phyloP scores from a whole-genome alignment of 345 rosid species.

The Camelina neglecta region DNA sequence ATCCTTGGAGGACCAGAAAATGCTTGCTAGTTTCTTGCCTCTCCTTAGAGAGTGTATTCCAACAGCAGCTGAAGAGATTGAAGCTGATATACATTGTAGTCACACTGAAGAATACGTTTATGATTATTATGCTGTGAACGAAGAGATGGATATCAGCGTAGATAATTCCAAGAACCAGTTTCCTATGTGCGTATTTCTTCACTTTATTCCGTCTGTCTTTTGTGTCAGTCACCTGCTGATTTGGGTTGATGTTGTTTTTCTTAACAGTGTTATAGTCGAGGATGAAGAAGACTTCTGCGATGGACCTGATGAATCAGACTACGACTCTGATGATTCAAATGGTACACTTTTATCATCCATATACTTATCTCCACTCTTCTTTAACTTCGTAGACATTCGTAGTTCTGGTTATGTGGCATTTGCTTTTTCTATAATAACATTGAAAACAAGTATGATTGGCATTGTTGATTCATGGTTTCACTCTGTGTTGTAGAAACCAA shows the following conservation, averaged over 20 bases:
- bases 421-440: not conserved
- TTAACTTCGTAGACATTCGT: not conserved
- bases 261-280: slow-evolving; percentile 73
- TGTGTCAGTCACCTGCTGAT: slow-evolving; percentile 13
- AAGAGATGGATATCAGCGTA: slow-evolving; percentile 49
- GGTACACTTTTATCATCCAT: slow-evolving; percentile 50
- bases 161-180: slow-evolving; percentile 46
- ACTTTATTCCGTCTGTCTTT: not conserved
- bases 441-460: slow-evolving; percentile 2
- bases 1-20: slow-evolving; percentile 70
- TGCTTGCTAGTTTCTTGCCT: slow-evolving; percentile 75
- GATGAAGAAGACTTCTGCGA: slow-evolving; percentile 81
- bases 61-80: slow-evolving; percentile 77
- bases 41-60: slow-evolving; percentile 77
- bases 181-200: slow-evolving; percentile 63
- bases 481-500: not conserved
- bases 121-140: slow-evolving; percentile 71
- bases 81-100: slow-evolving; percentile 56
- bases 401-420: not conserved
- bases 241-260: not conserved
- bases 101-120: slow-evolving; percentile 71
- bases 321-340: slow-evolving; percentile 85
- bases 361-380: not conserved
- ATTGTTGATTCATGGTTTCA: not conserved
- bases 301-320: slow-evolving; percentile 75